Percentiles rank a stretch among this genome's conserved stretches.
phyloP scores from a whole-genome alignment of 1,284 basidiomycete species.

The Trichosporon sp. region DNA sequence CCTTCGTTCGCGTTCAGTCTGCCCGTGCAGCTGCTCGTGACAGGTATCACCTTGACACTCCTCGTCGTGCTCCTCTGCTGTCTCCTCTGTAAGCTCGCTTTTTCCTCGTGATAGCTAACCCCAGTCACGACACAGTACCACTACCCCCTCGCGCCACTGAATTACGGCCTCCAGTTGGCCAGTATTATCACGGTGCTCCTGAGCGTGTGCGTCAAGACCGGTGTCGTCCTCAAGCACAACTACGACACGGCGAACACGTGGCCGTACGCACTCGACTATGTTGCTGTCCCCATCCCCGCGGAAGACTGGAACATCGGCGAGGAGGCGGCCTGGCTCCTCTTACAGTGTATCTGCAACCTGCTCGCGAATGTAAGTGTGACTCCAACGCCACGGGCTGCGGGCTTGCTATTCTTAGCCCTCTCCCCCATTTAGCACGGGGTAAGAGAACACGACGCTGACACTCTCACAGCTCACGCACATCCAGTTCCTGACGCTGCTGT shows the following conservation, averaged over 20 bases:
- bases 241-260: slow-evolving; percentile 70
- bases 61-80: slow-evolving; percentile 86
- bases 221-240: slow-evolving; percentile 69
- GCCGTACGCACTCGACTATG: slow-evolving; percentile 94
- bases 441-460: neutral
- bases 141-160: slow-evolving; percentile 86
- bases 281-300: slow-evolving; percentile 79
- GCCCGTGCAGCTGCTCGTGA: slow-evolving; percentile 86
- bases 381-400: neutral
- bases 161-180: slow-evolving; percentile 84
- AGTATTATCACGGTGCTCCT: slow-evolving; percentile 78
- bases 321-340: slow-evolving; percentile 78
- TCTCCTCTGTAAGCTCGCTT: slow-evolving; percentile 64
- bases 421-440: neutral
- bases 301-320: slow-evolving; percentile 68
- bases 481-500: slow-evolving; percentile 94
- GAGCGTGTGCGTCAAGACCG: slow-evolving; percentile 73
- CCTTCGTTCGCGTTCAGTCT: slow-evolving; percentile 81
- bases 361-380: slow-evolving; percentile 72
- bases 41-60: slow-evolving; percentile 84
- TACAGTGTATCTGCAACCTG: slow-evolving; percentile 81
- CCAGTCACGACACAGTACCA: slow-evolving; percentile 89
- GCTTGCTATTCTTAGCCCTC: neutral
- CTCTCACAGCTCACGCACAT: slow-evolving; percentile 83
- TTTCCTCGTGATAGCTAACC: slow-evolving; percentile 10